These are phyloP conservation scores for Taxawa tesnikishii DNA, from an alignment of 2,329 filamentous ascomycete species.

Conservation along the genomic window DNA sequence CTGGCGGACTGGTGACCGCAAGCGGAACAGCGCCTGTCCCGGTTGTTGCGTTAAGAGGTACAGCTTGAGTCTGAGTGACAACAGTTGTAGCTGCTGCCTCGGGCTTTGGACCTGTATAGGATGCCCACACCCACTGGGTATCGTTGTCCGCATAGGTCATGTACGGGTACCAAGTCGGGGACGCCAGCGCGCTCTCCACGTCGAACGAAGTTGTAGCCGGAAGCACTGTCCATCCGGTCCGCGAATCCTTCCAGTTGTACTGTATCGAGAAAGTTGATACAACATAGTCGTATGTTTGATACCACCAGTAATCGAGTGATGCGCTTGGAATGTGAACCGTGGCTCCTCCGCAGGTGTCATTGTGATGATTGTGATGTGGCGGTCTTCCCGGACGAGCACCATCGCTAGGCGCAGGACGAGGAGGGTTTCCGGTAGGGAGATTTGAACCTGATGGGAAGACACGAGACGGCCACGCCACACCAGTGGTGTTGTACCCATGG, in stretches of 20 bases:
- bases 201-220: constrained; percentile 19
- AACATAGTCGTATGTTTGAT: constrained; percentile 17
- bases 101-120: constrained; percentile 15
- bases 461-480: no score
- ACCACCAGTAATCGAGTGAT: constrained; percentile 22
- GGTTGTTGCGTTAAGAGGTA: constrained; percentile 13
- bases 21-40: constrained; percentile 15
- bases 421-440: no score
- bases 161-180: constrained; percentile 12
- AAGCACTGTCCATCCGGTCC: constrained; percentile 18
- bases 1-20: constrained; percentile 15
- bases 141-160: constrained; percentile 6
- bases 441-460: no score
- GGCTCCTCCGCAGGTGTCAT: constrained; percentile 14
- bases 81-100: constrained; percentile 18
- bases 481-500: no score
- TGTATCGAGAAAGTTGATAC: constrained; percentile 19
- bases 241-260: constrained; percentile 13
- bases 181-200: constrained; percentile 16
- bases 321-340: constrained; percentile 22
- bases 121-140: constrained; percentile 8
- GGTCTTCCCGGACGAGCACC: no score
- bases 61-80: constrained; percentile 18
- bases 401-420: no score
- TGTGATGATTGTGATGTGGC: constrained; percentile 1